A percentile compares a stretch with the other conserved stretches of the same genome.
Evolutionary conservation across 139 green algal genomes (phyloP).

Genomic region (Tetratostichococcus sp.): DNA sequence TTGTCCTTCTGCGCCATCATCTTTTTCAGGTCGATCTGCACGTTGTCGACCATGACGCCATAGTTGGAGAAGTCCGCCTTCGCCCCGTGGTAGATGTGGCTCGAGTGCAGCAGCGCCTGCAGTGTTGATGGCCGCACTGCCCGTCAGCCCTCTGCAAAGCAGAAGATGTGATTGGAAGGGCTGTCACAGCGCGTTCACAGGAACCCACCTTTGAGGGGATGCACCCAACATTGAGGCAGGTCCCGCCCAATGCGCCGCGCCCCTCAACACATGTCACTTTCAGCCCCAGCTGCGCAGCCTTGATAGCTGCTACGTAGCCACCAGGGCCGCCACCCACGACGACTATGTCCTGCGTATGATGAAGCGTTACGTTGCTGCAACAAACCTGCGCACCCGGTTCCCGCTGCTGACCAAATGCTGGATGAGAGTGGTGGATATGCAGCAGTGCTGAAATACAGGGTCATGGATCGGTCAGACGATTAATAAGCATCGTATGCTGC

Average conservation of each 20-base stretch:
- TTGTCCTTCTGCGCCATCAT: conserved; percentile 95
- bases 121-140: background rate
- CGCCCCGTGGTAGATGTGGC: conserved; percentile 90
- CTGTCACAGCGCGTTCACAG: too few relatives aligned
- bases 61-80: conserved; percentile 75
- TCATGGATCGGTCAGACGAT: too few relatives aligned
- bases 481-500: too few relatives aligned
- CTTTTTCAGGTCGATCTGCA: conserved; percentile 68
- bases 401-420: too few relatives aligned
- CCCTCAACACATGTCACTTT: conserved; percentile 95
- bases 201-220: conserved; percentile 86
- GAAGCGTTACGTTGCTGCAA: too few relatives aligned
- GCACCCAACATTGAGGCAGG: conserved; percentile 98
- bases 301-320: conserved; percentile 98
- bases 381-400: too few relatives aligned
- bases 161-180: too few relatives aligned
- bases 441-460: too few relatives aligned
- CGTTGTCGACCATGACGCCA: conserved; percentile 71
- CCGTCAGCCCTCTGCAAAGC: background rate
- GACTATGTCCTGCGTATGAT: conserved; percentile 88
- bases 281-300: conserved; percentile 93
- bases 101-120: conserved; percentile 91
- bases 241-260: conserved; percentile 87
- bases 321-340: conserved; percentile 95
- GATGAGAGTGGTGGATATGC: too few relatives aligned